Base-by-base conservation (phyloP, 1,284 basidiomycete genomes). In the Microbotryum lychnidis-dioicae region DNA sequence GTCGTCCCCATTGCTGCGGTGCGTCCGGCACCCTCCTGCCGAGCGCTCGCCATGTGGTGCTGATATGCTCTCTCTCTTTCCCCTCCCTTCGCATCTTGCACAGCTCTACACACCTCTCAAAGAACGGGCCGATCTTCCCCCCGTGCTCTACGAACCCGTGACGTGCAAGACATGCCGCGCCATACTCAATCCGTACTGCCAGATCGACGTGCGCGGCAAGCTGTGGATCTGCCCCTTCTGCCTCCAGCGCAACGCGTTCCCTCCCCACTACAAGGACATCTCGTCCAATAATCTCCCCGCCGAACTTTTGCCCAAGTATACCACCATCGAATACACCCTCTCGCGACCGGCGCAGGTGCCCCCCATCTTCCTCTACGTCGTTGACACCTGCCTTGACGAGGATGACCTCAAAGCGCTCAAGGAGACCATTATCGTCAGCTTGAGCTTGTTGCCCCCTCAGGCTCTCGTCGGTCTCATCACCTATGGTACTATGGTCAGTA, bases 141-240 rank as follows among this genome's bases (percentile, higher is more conserved):
- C 93, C 1, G 93, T 99, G 44, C 79, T 97, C 58, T 99, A 99
- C 75, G 94, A 97, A 76, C 96, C 94, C 16, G 94, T 99, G 53
- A 93, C 92, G 16, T 99, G 96, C 81, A 98, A 97, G 78, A 87
- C 91, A 10, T 99, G 94, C 80, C 86, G 94, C 65, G 93, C 93
- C 48, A 91, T 97, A 68, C 82, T 98, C 69, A 98, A 98, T 73
- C 58, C 59, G 44, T 69, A 46, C 69, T 96, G 94, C 76, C 93
- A 97, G 81, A 92, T 98, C 75, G 94, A 97, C 77, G 90, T 97
- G 62, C 85, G 94, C 70, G 93, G 89, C 69, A 97, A 97, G 79
- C 84, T 98, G 63, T 98, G 94, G 94, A 97, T 97, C 72, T 98
- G 94, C 74, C 94, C 94, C 3, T 97, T 97, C 80, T 98, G 94